Evolutionary conservation across 345 rosid species (phyloP), one percentile per base, ranked within the genome.

Genomic region (Populus tremula): DNA sequence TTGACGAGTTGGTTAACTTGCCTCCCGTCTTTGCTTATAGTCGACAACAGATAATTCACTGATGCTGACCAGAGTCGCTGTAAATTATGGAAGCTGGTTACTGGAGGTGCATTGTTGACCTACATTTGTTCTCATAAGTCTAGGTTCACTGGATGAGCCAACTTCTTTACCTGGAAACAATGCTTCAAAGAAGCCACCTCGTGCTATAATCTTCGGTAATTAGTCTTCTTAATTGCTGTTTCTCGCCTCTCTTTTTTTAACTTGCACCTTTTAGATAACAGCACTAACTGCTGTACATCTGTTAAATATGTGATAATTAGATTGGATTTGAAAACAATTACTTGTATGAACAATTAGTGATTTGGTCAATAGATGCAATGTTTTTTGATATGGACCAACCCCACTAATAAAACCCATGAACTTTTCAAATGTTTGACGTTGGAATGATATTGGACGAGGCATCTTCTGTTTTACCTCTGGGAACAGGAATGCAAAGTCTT

Each of bases 341-440:
- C 62, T 43, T 61, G 47, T 8, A 10, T 43, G 61, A 56, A 56
- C 56, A 31, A 50, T 76, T 36, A 18, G 45, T n/a, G 27, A 9
- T 53, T 67, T 50, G 70, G 50, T 25, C 13, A 21, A 36, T 18
- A 54, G 50, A 31, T 45, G 36, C 3, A 43, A 16, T 54, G 29
- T 36, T 68, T 71, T 66, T 53, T 31, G 71, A 31, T 16, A 53
- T 17, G 27, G 18, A 75, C 87, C 86, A 76, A 74, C 79, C 75
- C 82, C 78, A 69, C 65, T 77, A 43, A 20, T 67, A 39, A 43
- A 63, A 61, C 59, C 61, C 50, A 27, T 65, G 69, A 73, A 43
- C 33, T 38, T 29, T 11, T 35, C 61, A 50, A 25, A 56, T 23
- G 25, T 7, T 69, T 59, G 73, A 20, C 43, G 16, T 36, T 61